Conservation (phyloP, 1,284 basidiomycete species). For the Anthracocystis panici-leucophaei region DNA sequence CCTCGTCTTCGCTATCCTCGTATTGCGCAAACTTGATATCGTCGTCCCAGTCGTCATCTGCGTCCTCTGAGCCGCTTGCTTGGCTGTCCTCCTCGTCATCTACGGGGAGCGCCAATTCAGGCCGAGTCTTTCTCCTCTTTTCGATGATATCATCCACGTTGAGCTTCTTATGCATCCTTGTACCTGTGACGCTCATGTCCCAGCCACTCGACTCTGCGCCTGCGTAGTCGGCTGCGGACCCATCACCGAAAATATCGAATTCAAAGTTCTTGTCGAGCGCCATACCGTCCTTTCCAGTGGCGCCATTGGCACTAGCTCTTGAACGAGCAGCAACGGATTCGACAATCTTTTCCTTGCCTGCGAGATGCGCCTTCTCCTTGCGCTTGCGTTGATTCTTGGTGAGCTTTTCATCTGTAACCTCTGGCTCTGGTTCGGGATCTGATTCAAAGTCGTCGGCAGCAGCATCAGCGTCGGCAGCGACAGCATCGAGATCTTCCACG, state of each 20-base stretch:
- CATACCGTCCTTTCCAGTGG: constrained; percentile 26
- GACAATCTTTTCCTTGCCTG: constrained; percentile 61
- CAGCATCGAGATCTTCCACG: constrained; percentile 32
- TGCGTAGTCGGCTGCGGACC: constrained; percentile 23
- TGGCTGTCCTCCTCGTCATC: constrained; percentile 47
- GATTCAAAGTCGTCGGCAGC: constrained; percentile 10
- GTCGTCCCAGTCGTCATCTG: constrained; percentile 42
- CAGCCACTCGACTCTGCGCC: constrained; percentile 40
- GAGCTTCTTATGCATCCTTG: constrained; percentile 50
- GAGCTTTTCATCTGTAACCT: constrained; percentile 16
- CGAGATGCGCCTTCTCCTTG: constrained; percentile 57
- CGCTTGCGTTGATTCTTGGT: constrained; percentile 49
- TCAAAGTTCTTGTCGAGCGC: constrained; percentile 62
- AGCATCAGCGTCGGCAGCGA: constrained; percentile 9
- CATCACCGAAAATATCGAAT: constrained; percentile 62
- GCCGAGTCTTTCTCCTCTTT: constrained; percentile 50
- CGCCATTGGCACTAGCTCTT: constrained; percentile 8
- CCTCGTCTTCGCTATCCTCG: constrained; percentile 72
- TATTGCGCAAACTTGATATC: constrained; percentile 40
- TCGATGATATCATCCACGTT: constrained; percentile 69
- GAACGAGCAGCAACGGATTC: constrained; percentile 31
- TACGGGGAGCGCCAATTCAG: constrained; percentile 31
- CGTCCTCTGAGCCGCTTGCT: constrained; percentile 12
- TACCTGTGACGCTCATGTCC: constrained; percentile 60
- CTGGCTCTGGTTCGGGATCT: constrained; percentile 28